Base-by-base conservation (phyloP, 1,139 yeast genomes). In the Pneumocystis carinii region DNA sequence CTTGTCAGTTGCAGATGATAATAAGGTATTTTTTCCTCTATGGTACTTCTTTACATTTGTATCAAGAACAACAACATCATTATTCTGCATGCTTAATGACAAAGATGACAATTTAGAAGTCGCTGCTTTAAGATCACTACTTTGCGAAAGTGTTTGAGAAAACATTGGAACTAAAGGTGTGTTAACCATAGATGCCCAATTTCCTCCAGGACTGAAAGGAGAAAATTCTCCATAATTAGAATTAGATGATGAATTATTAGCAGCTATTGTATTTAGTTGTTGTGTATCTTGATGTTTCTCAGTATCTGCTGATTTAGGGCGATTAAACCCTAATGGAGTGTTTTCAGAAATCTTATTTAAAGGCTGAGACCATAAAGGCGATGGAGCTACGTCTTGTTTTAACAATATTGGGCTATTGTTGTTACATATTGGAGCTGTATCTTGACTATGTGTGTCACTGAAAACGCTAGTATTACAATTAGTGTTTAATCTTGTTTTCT, bases 91-190 rank as follows among this genome's bases (percentile, higher is more conserved):
- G 6, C 66, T 72, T 3, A 76, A 73, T 60, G 71, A 70, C 61
- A 74, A 66, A n/a, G 76, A 76, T 0, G 77, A 75, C 66, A 74
- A 67, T 62, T 74, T 74, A 72, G 72, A 70, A n/a, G 76, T 75
- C 6, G 75, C 72, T 14, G 71, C 66, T 62, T 67, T 70, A 27
- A 66, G 64, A 57, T 57, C 59, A n/a, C 10, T 57, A 12, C 29
- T 57, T 39, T 37, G 59, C 15, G 60, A 41, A 35, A 38, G 24
- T 32, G 64, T 36, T 37, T 37, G 39, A n/a, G 66, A 38, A 36
- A 65, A 42, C 63, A 62, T 58, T 38, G 60, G 61, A 27, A 63
- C 60, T 12, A 62, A 65, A 1, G 68, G 70, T 14, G 68, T 68
- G 64, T 63, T 68, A 48, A 66, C 65, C 69, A 66, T 65, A 38